Evolutionary conservation across 371 early-diverging fungal species (phyloP).

Genomic region (Nematocida sp.): DNA sequence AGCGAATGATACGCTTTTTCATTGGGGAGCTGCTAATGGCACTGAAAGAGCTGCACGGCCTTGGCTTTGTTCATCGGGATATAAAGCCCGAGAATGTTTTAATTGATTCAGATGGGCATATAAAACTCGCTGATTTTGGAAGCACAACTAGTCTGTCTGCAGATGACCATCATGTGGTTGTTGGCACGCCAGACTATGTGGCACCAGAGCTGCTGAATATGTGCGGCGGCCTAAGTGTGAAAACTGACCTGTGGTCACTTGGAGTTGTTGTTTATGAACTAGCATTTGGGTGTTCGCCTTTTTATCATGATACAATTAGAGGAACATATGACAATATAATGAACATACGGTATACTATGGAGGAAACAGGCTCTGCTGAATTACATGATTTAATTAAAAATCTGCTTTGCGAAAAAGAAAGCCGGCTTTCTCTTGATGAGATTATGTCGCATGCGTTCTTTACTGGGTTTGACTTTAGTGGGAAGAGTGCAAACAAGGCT

Average conservation of each 20-base stretch:
- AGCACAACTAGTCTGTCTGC: conserved; percentile 71
- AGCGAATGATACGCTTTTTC: conserved; percentile 71
- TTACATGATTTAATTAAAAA: conserved; percentile 65
- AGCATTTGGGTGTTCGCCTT: conserved; percentile 83
- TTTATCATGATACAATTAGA: conserved; percentile 86
- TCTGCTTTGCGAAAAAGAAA: conserved; percentile 71
- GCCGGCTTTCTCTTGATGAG: conserved; percentile 73
- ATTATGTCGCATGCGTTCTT: conserved; percentile 84
- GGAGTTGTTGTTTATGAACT: conserved; percentile 93
- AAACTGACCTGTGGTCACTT: conserved; percentile 91
- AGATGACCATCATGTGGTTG: conserved; percentile 81
- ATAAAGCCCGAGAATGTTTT: conserved; percentile 83
- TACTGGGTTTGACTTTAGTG: conserved; percentile 75
- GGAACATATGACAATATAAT: conserved; percentile 80
- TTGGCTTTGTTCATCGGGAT: conserved; percentile 73
- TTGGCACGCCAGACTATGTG: conserved; percentile 87
- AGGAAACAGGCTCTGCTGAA: conserved; percentile 47
- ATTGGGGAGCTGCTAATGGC: conserved; percentile 67
- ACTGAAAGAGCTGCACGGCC: conserved; percentile 64
- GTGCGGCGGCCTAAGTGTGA: conserved; percentile 74
- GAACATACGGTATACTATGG: conserved; percentile 57
- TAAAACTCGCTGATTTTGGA: conserved; percentile 85
- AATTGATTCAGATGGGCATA: conserved; percentile 74
- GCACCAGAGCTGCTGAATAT: conserved; percentile 88
- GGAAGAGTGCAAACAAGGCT: conserved; percentile 73